Conservation (phyloP, 179 eudicot genomes). For the Beta lomatogona region DNA sequence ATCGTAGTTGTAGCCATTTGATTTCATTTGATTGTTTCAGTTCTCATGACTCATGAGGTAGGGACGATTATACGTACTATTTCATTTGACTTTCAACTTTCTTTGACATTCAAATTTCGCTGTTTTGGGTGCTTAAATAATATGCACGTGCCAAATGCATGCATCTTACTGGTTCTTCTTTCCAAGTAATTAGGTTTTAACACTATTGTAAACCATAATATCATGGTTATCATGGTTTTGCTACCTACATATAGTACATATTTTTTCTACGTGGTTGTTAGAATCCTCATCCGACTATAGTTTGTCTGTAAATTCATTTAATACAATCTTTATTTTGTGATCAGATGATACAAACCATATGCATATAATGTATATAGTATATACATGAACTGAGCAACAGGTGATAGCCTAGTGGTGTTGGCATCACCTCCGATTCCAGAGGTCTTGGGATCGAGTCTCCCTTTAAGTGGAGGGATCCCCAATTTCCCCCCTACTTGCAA, state of each 20-base stretch:
- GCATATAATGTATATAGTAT: too few species aligned
- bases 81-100: constrained; percentile 15
- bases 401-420: too few species aligned
- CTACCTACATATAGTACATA: background rate
- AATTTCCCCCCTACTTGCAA: too few species aligned
- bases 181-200: constrained; percentile 6
- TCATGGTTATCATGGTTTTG: background rate
- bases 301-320: background rate
- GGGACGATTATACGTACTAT: constrained; percentile 10
- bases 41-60: constrained; percentile 10
- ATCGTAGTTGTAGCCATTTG: background rate
- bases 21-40: background rate
- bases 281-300: background rate
- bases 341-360: background rate
- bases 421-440: too few species aligned
- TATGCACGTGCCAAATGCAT: constrained; percentile 33
- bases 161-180: constrained; percentile 20
- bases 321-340: background rate
- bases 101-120: constrained; percentile 22
- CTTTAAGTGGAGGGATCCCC: too few species aligned
- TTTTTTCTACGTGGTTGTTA: background rate
- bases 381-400: too few species aligned
- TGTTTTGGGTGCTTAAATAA: background rate
- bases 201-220: too few species aligned
- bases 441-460: too few species aligned